These are phyloP conservation scores for Cryptococcus wingfieldii DNA, from an alignment of 1,284 basidiomycete genomes.

Conservation along the genomic window DNA sequence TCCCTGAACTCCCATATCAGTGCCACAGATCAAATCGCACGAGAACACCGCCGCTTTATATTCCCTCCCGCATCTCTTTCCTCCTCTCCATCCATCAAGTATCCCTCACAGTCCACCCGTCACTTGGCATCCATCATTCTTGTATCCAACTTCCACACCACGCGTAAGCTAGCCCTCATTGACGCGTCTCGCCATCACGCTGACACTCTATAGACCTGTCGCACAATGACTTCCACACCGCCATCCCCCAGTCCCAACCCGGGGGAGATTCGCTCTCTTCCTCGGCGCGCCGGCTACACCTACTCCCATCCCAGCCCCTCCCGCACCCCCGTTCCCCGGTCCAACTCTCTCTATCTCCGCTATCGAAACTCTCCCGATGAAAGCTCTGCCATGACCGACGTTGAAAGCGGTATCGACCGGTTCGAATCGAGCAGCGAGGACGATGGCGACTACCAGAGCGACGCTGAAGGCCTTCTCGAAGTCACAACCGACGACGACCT, in stretches of 20 bases:
- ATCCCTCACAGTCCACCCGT: no score
- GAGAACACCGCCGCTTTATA: no score
- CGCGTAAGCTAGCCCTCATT: no score
- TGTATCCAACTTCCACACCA: no score
- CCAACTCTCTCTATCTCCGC: background rate
- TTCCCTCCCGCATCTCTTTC: no score
- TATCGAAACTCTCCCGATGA: background rate
- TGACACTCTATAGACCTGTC: no score
- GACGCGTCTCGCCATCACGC: no score
- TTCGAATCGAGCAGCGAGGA: conserved; percentile 7
- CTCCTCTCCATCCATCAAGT: no score
- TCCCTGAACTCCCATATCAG: no score
- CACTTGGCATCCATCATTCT: no score
- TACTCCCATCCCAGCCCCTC: background rate
- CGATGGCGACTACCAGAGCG: background rate
- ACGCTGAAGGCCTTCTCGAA: background rate
- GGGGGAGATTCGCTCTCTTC: background rate
- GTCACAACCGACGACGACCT: background rate
- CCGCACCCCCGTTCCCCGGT: background rate
- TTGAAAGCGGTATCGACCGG: background rate
- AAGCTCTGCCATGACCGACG: background rate
- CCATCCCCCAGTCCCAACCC: background rate
- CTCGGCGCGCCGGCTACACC: background rate
- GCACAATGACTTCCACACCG: background rate
- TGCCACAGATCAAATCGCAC: no score